Conservation (phyloP, 192 early-diverging fungal species). For the Allomyces macrogynus region DNA sequence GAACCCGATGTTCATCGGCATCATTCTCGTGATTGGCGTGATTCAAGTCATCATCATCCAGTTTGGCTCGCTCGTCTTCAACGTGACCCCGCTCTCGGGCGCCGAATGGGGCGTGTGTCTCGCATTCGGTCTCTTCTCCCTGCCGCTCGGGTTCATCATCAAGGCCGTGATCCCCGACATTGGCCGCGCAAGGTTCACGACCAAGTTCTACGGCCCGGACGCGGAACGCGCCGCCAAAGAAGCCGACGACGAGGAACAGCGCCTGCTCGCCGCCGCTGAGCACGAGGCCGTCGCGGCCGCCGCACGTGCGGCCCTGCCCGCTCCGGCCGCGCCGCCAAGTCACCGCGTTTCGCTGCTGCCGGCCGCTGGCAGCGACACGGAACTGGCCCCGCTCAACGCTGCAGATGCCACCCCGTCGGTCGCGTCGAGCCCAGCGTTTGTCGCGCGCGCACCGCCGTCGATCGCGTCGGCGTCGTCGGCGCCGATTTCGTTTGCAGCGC, state of each 20-base stretch:
- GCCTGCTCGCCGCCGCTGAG: neutral
- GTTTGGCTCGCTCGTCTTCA: slow-evolving; percentile 76
- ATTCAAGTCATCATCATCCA: slow-evolving; percentile 74
- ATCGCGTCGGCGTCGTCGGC: no score
- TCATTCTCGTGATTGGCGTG: slow-evolving; percentile 51
- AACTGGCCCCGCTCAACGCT: no score
- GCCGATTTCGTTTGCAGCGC: neutral
- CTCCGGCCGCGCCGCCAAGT: no score
- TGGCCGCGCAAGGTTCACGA: slow-evolving; percentile 1
- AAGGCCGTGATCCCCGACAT: slow-evolving; percentile 58
- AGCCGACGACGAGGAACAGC: neutral
- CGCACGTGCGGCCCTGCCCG: no score
- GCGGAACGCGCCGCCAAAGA: neutral
- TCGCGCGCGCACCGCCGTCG: no score
- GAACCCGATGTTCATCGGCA: slow-evolving; percentile 63
- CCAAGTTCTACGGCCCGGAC: slow-evolving; percentile 2
- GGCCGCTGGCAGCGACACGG: no score
- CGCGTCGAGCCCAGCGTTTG: no score
- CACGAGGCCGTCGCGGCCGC: no score
- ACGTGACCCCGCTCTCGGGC: slow-evolving; percentile 39
- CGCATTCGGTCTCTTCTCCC: slow-evolving; percentile 47
- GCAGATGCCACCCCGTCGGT: no score
- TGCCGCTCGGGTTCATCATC: slow-evolving; percentile 69
- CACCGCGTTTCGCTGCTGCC: no score
- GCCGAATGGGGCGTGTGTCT: slow-evolving; percentile 74